Evolutionary conservation across 1,284 basidiomycete species (phyloP).

Genomic region (Moniliella sp.): DNA sequence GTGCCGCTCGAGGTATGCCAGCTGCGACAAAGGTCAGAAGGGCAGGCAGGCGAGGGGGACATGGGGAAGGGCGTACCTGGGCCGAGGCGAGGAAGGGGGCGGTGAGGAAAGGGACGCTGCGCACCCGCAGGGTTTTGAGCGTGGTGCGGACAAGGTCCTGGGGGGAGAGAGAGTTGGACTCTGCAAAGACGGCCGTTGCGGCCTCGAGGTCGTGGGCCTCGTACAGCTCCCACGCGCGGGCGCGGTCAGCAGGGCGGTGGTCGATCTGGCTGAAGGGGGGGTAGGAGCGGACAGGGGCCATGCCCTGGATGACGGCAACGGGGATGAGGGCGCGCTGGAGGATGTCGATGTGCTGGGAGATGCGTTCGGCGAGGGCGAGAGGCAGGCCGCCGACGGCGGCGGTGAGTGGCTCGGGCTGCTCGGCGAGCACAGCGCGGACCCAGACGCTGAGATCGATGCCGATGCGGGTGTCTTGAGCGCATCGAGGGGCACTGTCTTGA

Average conservation of each 20-base stretch:
- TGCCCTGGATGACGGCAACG: constrained; percentile 81
- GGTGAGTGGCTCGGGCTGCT: constrained; percentile 34
- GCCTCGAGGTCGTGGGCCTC: constrained; percentile 45
- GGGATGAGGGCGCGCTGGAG: constrained; percentile 80
- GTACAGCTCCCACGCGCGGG: constrained; percentile 28
- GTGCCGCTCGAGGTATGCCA: constrained; percentile 82
- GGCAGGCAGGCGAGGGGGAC: neutral
- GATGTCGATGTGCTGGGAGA: constrained; percentile 70
- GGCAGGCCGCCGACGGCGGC: constrained; percentile 76
- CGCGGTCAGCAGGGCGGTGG: constrained; percentile 15
- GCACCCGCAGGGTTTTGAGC: constrained; percentile 75
- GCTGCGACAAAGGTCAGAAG: constrained; percentile 37
- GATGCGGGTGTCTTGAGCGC: constrained; percentile 74
- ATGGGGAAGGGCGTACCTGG: no score
- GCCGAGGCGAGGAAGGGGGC: constrained; percentile 85
- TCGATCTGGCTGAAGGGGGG: constrained; percentile 26
- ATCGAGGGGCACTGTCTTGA: constrained; percentile 58
- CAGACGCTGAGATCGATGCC: constrained; percentile 92
- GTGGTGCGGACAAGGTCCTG: constrained; percentile 76
- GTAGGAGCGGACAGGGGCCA: constrained; percentile 15
- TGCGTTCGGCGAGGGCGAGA: constrained; percentile 44
- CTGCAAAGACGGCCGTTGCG: constrained; percentile 60
- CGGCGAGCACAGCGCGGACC: constrained; percentile 55
- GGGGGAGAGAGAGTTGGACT: constrained; percentile 41
- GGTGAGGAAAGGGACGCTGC: constrained; percentile 83